Base-by-base conservation (phyloP, 148 eudicot genomes). In the Silene uniflora region DNA sequence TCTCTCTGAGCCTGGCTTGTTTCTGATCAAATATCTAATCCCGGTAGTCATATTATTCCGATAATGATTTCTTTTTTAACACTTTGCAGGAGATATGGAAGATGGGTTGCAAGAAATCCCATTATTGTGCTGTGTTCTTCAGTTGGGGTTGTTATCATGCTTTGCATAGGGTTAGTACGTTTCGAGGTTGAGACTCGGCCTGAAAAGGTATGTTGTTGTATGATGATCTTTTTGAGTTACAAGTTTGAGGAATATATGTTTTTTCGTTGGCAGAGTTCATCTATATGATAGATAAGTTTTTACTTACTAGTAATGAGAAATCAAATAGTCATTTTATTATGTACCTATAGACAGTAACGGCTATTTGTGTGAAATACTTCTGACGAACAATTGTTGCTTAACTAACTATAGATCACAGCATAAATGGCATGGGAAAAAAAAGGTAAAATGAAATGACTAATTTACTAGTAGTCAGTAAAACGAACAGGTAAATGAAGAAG, bases 41-140 rank as follows among this genome's bases (percentile, higher is more conserved):
- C 7, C 16, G 46, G 58, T 65, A 69, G 25, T 19, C 69, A 22
- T 19, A 17, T 24, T 29, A 17, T 22, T 32, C 60, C 17, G 32
- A 58, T 66, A 56, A 19, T 75, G 52, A 10, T 56, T 35, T 79
- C 24, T 58, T 27, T 21, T 17, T 73, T 1, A 71, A 78, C 52
- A 58, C 25, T 46, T 32, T 81, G 73, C 87, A 90, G 94, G 88
- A 83, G 67, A 79, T 90, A 90, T 72, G 94, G 94, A 56, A 70
- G 78, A 56, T 90, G 90, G 94, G 90, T 90, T 83, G 91, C 94
- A 70, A 85, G 88, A 77, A 85, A 90, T 80, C 94, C 94, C 19
- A 56, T 72, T 70, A 47, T 82, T 77, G 89, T 88, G 59, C 67
- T 90, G 81, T 88, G 84, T 67, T 84, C 83, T 25, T 90, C 94